Evolutionary conservation across 805 yeast genomes (phyloP).

Genomic region (Komagataella kurtzmanii): DNA sequence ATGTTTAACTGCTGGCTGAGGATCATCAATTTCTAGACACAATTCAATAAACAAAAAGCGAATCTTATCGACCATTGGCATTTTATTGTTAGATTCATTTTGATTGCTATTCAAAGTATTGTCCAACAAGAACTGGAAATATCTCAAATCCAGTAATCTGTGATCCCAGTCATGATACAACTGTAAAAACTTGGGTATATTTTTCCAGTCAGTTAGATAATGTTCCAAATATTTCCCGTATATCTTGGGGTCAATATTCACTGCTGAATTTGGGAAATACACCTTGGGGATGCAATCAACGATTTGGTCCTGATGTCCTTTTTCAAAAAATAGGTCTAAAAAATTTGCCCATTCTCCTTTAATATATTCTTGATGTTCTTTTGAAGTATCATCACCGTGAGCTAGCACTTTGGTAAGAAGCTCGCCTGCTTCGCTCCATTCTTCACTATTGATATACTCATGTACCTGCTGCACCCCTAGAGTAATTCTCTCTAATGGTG

Average conservation of each 20-base stretch:
- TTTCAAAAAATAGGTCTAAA: slow-evolving; percentile 36
- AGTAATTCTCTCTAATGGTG: slow-evolving; percentile 33
- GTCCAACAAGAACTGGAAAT: slow-evolving; percentile 2
- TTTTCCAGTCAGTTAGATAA: slow-evolving; percentile 19
- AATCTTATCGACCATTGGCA: slow-evolving; percentile 10
- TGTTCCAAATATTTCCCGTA: slow-evolving; percentile 35
- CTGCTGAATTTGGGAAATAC: slow-evolving; percentile 16
- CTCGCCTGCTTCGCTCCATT: slow-evolving; percentile 44
- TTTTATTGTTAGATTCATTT: slow-evolving; percentile 8
- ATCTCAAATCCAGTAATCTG: slow-evolving; percentile 28
- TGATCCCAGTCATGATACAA: slow-evolving; percentile 37
- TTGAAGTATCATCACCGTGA: slow-evolving; percentile 8
- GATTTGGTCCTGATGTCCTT: slow-evolving; percentile 29
- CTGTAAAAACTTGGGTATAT: neutral
- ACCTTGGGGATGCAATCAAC: slow-evolving; percentile 43
- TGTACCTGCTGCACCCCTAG: slow-evolving; percentile 50
- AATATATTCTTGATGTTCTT: slow-evolving; percentile 7
- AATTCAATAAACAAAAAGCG: slow-evolving; percentile 35
- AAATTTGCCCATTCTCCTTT: slow-evolving; percentile 50
- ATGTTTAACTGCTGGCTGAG: slow-evolving; percentile 50
- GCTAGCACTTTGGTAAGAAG: slow-evolving; percentile 30
- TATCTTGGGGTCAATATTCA: slow-evolving; percentile 13
- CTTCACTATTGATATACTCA: slow-evolving; percentile 21
- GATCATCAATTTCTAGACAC: slow-evolving; percentile 44
- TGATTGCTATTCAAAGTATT: slow-evolving; percentile 33